These are phyloP conservation scores for Diaporthe sp. DNA, from an alignment of 2,329 filamentous ascomycete species.

Conservation along the genomic window DNA sequence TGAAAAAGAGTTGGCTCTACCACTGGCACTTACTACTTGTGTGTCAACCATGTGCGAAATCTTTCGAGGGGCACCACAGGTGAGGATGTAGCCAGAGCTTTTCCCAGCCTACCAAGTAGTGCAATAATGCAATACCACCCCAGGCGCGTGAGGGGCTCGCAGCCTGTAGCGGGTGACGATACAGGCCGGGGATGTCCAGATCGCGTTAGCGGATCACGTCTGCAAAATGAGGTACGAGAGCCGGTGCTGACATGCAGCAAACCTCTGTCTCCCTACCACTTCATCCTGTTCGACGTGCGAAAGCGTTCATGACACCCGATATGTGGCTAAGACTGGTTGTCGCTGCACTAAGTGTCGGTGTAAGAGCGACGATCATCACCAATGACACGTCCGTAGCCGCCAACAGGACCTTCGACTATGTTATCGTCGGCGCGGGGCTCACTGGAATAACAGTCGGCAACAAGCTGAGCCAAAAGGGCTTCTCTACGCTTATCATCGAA, in stretches of 20 bases:
- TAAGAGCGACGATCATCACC: constrained; percentile 42
- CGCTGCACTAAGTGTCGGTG: not conserved
- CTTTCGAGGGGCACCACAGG: not conserved
- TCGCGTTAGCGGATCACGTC: not conserved
- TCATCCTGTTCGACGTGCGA: not conserved
- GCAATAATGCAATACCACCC: not conserved
- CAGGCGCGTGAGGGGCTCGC: not conserved
- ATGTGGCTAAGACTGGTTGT: not conserved
- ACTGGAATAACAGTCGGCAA: constrained; percentile 35
- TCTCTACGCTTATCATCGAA: constrained; percentile 46
- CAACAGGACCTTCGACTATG: constrained; percentile 40
- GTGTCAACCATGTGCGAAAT: too few species aligned
- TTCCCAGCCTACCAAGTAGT: not conserved
- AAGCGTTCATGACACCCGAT: fast-evolving
- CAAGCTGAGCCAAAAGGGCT: constrained; percentile 44
- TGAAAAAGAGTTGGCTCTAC: too few species aligned
- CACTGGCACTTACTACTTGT: too few species aligned
- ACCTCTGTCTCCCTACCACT: not conserved
- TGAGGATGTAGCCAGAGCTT: not conserved
- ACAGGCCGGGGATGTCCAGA: not conserved
- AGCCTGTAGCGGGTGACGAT: not conserved
- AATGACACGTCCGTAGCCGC: constrained; percentile 41
- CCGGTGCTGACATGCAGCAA: not conserved
- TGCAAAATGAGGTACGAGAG: not conserved
- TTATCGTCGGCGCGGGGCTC: constrained; percentile 41